Evolutionary conservation across 192 early-diverging fungal species (phyloP), one percentile per base, ranked within the genome.

Genomic region (Dissophora globulifera): DNA sequence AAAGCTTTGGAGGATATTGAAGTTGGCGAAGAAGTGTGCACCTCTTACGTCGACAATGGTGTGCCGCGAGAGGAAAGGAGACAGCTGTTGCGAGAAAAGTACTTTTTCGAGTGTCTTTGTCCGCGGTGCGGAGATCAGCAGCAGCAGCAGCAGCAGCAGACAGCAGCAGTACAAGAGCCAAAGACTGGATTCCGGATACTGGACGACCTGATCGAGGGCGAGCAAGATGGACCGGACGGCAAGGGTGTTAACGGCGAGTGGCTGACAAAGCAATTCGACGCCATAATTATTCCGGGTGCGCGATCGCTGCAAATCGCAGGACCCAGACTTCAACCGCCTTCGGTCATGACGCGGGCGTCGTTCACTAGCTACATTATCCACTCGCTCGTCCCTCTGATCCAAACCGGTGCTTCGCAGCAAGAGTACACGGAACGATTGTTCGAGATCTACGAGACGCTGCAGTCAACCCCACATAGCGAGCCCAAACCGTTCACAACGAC

Each of bases 41-140:
- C 84, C 2, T 72, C 87, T 2, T 92, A 92, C 78, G 78, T 89
- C 11, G 90, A 92, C 69, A 71, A 80, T 4, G 84, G 80, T 22
- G 56, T 62, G 20, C 59, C 60, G 26, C 72, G 82, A 11, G 43
- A 19, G 20, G 69, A 78, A 10, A 63, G 86, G 23, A 63, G 76
- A n/a, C 45, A 33, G 25, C 22, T 72, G 0, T 76, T 87, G 25
- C 38, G 32, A n/a, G 78, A 83, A 42, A 83, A 84, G 53, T 87
- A 87, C 60, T 69, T 68, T 42, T 87, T 87, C 54, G 43, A 78
- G 2, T 87, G 86, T 51, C 56, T 40, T 10, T 87, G 86, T 61
- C 59, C 69, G 4, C 68, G 82, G 27, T 87, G 86, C 42, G 31
- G 15, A n/a, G 19, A 55, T 7, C 3, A 43, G 15, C 4, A 19